A percentile compares a stretch with the other conserved stretches of the same genome.
Evolutionary conservation across 176 grass and related monocot genomes (phyloP).

Genomic region (Tuctoria greenei): DNA sequence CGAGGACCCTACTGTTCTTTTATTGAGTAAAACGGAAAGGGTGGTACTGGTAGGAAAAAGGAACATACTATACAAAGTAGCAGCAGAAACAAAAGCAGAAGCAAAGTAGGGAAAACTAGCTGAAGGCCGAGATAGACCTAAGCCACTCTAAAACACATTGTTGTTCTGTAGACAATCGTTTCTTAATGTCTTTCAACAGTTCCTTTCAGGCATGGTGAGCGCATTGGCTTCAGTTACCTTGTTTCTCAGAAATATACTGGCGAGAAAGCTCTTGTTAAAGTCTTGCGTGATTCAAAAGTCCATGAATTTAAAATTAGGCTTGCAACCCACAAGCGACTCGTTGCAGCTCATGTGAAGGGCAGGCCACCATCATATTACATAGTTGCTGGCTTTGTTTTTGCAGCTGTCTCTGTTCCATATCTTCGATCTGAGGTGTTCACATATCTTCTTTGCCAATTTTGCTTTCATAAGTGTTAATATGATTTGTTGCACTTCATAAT

Average conservation of each 20-base stretch:
- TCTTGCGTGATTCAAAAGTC: slow-evolving; percentile 73
- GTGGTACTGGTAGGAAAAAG: too few relatives aligned
- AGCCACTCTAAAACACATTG: too few relatives aligned
- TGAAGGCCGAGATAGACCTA: too few relatives aligned
- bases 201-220: slow-evolving; percentile 95
- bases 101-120: too few relatives aligned
- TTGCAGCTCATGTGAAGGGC: slow-evolving; percentile 87
- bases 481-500: not conserved
- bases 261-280: slow-evolving; percentile 78
- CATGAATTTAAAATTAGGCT: slow-evolving; percentile 84
- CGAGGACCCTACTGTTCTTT: too few relatives aligned
- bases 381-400: slow-evolving; percentile 96
- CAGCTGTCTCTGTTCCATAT: slow-evolving; percentile 88
- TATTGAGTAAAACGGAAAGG: too few relatives aligned
- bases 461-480: slow-evolving; percentile 20
- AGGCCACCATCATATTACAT: slow-evolving; percentile 97
- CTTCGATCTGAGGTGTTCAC: slow-evolving; percentile 84
- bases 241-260: slow-evolving; percentile 98
- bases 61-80: too few relatives aligned
- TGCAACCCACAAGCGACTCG: slow-evolving; percentile 75
- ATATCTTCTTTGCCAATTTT: slow-evolving; percentile 15
- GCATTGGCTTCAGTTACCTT: slow-evolving; percentile 96
- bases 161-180: not conserved
- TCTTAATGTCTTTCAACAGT: slow-evolving; percentile 43
- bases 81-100: too few relatives aligned